A percentile compares a stretch with the other conserved stretches of the same genome.
Conservation (phyloP, 352 stramenopile genomes). For the Phytophthora megakarya region DNA sequence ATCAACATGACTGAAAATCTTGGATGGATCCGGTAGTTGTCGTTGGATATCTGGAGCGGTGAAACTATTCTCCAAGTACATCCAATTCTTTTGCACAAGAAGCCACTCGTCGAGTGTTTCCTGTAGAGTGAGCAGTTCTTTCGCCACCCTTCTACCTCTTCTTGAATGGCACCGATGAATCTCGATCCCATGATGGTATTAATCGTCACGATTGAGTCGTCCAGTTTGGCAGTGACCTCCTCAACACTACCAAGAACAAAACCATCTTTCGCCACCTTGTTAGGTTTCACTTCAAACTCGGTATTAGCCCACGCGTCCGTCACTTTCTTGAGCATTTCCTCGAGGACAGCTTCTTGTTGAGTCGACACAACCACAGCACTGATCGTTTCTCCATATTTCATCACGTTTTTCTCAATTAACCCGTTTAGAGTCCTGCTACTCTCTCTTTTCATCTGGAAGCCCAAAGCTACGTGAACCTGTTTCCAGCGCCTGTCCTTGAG, state of each 20-base stretch:
- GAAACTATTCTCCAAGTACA: conserved; percentile 90
- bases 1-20: conserved; percentile 92
- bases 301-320: conserved; percentile 85
- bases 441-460: conserved; percentile 89
- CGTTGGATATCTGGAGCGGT: conserved; percentile 91
- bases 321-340: conserved; percentile 95
- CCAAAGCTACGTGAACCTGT: conserved; percentile 77
- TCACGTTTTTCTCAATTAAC: conserved; percentile 89
- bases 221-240: conserved; percentile 90
- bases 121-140: conserved; percentile 82
- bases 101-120: conserved; percentile 91
- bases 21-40: conserved; percentile 89
- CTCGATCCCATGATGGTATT: conserved; percentile 92
- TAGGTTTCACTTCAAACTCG: conserved; percentile 92
- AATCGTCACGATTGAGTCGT: conserved; percentile 94
- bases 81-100: conserved; percentile 89
- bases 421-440: conserved; percentile 79
- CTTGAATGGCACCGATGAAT: conserved; percentile 91
- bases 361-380: conserved; percentile 83
- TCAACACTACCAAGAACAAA: conserved; percentile 93
- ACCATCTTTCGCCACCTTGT: conserved; percentile 94
- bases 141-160: conserved; percentile 89
- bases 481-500: conserved; percentile 81
- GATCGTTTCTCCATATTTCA: conserved; percentile 88
- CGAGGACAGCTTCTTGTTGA: conserved; percentile 90